phyloP scores from a whole-genome alignment of 2,329 filamentous ascomycete species.

The Plectosphaerella cucumerina region DNA sequence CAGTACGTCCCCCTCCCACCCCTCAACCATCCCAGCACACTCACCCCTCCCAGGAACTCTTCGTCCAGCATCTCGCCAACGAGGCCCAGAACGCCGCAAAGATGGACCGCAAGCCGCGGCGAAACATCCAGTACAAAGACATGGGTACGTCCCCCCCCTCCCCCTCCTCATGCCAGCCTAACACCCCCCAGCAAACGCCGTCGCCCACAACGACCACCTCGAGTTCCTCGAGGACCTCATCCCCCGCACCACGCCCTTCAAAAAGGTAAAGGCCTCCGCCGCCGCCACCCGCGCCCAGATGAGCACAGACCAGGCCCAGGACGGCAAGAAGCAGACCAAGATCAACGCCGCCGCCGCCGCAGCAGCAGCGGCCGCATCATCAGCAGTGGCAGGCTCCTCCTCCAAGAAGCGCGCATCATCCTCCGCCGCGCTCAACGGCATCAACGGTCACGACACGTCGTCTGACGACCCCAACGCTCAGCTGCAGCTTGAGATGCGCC shows the following conservation, averaged over 20 bases:
- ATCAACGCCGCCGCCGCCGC: conserved; percentile 1
- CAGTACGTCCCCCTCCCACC: conserved; percentile 40
- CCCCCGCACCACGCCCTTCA: conserved; percentile 78
- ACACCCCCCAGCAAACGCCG: conserved; percentile 63
- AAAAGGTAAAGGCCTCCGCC: conserved; percentile 66
- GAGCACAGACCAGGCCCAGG: conserved; percentile 8
- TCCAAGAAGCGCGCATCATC: neutral
- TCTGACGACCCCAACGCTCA: conserved; percentile 46
- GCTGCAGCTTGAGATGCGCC: conserved; percentile 51
- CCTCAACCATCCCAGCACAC: neutral
- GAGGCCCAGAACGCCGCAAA: conserved; percentile 86
- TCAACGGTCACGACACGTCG: conserved; percentile 10
- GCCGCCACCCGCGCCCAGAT: conserved; percentile 44
- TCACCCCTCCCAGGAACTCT: conserved; percentile 67
- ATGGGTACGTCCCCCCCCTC: conserved; percentile 55
- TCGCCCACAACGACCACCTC: conserved; percentile 85
- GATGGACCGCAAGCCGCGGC: conserved; percentile 83
- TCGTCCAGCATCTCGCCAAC: conserved; percentile 85
- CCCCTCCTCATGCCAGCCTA: neutral
- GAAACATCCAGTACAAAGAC: conserved; percentile 95
- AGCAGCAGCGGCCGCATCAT: neutral
- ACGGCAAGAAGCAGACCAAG: conserved; percentile 9
- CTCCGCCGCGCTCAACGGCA: conserved; percentile 4
- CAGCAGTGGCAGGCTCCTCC: neutral
- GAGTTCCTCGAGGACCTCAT: conserved; percentile 92